Evolutionary conservation across 345 rosid genomes (phyloP).

Genomic region (Euphorbia tirucalli): DNA sequence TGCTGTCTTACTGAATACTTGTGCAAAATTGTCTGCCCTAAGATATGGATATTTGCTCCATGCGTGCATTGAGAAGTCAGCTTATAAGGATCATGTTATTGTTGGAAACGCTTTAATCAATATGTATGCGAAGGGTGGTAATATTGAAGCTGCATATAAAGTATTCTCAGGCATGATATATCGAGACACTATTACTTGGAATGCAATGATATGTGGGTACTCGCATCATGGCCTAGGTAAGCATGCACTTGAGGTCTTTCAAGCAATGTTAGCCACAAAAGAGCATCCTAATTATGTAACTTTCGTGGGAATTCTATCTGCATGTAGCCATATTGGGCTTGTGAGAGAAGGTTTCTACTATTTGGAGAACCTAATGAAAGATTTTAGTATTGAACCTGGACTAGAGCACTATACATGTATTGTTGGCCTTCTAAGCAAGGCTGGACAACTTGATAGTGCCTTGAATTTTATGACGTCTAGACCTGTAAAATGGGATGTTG

Average conservation of each 20-base stretch:
- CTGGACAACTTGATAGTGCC: conserved; percentile 64
- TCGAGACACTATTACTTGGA: conserved; percentile 60
- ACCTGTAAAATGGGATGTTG: conserved; percentile 66
- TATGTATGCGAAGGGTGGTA: conserved; percentile 71
- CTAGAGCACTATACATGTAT: conserved; percentile 80
- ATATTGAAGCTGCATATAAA: conserved; percentile 49
- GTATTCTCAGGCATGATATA: conserved; percentile 40
- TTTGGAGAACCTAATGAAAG: conserved; percentile 57
- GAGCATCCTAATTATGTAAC: conserved; percentile 66
- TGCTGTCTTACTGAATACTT: conserved; percentile 53
- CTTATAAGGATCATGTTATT: conserved; percentile 48
- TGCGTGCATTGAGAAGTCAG: conserved; percentile 46
- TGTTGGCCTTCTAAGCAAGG: conserved; percentile 68
- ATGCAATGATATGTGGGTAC: conserved; percentile 69
- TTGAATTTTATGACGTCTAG: conserved; percentile 57
- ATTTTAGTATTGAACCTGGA: conserved; percentile 50
- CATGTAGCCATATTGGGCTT: conserved; percentile 67
- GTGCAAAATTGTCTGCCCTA: conserved; percentile 55
- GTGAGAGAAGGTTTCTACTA: conserved; percentile 57
- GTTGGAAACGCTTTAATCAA: conserved; percentile 67
- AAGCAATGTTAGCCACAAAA: conserved; percentile 48
- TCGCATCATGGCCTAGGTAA: conserved; percentile 76
- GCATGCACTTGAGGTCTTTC: conserved; percentile 54
- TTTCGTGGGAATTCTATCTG: conserved; percentile 73
- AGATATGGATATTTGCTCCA: conserved; percentile 57